These are phyloP conservation scores for Sanghuangporus baumii DNA, from an alignment of 1,284 basidiomycete species.

Conservation along the genomic window DNA sequence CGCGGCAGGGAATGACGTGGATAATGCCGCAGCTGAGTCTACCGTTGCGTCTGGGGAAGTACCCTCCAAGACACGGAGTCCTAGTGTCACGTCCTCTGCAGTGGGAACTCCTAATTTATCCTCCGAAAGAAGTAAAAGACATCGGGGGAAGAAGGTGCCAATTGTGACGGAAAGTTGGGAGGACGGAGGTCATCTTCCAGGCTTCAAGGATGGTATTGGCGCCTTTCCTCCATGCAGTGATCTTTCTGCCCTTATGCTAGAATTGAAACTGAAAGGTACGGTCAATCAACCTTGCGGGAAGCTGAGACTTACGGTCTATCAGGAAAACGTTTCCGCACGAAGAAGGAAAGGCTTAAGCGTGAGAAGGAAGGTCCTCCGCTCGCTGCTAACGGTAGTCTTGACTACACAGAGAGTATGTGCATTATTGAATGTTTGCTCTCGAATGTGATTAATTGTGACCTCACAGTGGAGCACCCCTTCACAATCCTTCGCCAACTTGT, in stretches of 20 bases:
- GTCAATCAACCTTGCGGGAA: neutral
- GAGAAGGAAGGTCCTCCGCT: conserved; percentile 68
- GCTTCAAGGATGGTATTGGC: conserved; percentile 66
- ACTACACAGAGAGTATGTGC: conserved; percentile 60
- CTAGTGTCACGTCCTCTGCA: conserved; percentile 16
- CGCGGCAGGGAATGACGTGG: neutral
- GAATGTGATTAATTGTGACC: conserved; percentile 16
- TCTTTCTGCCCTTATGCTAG: conserved; percentile 62
- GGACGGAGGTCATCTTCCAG: conserved; percentile 63
- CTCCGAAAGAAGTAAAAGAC: conserved; percentile 2
- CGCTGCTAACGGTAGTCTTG: conserved; percentile 63
- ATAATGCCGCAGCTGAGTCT: neutral
- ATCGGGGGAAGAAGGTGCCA: conserved; percentile 13
- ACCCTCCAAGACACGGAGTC: neutral
- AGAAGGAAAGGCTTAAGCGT: conserved; percentile 67
- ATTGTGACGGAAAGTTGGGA: conserved; percentile 46
- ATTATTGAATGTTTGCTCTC: conserved; percentile 11
- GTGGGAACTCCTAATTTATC: conserved; percentile 6
- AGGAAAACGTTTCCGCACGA: conserved; percentile 74
- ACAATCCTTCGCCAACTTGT: conserved; percentile 56
- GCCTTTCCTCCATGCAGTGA: conserved; percentile 64
- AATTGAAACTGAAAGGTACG: conserved; percentile 65
- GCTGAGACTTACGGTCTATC: neutral
- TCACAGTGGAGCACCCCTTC: conserved; percentile 72
- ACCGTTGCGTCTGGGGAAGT: neutral